Base-by-base conservation (phyloP, 2,329 filamentous ascomycete species). In the Paraconiothyrium sp. region DNA sequence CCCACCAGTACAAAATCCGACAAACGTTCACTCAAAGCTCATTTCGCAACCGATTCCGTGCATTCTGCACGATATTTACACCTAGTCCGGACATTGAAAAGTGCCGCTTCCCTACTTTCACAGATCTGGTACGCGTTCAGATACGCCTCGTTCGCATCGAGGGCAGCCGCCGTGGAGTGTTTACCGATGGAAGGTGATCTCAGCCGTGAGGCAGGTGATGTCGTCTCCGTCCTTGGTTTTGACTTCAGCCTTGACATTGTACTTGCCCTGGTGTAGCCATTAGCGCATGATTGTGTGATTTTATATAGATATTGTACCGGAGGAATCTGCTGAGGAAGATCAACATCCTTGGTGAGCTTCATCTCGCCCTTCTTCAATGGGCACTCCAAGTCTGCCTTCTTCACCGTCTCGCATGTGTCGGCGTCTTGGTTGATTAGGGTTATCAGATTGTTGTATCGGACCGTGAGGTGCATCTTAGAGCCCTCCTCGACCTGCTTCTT, bases 401-500 rank as follows among this genome's bases (percentile, higher is more conserved):
- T 84, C 67, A 97, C 88, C 78, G 97, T 90, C 63, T 97, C 92
- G 84, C 95, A 99, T 41, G 98, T 87, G 76, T 97, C 91, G 72
- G 90, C 89, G 68, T 85, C 87, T 67, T 91, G 91, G 79, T 87
- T 92, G 79, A 99, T 88, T 67, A 99, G 87, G 58, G 89, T 92
- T 79, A 99, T 97, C 68, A 97, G 85, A 63, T 94, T 94, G 80
- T 97, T 94, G 79, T 97, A 97, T 83, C 97, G 97, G 81, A 99
- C 94, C 68, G 89, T 86, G 44, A 99, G 79, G 51, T 90, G 84
- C 65, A 97, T 90, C 72, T 92, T 92, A 62, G 94, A 92, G 61
- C 93, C 94, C 61, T 93, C 78, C 58, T 89, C 86, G 67, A 99
- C 89, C 55, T 85, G 81, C 74, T 96, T 81, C 69, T 85, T 86